Percentiles rank a stretch among this genome's conserved stretches.
These are phyloP conservation scores for Coriaria nepalensis DNA, from an alignment of 306 rosid species.

Conservation along the genomic window DNA sequence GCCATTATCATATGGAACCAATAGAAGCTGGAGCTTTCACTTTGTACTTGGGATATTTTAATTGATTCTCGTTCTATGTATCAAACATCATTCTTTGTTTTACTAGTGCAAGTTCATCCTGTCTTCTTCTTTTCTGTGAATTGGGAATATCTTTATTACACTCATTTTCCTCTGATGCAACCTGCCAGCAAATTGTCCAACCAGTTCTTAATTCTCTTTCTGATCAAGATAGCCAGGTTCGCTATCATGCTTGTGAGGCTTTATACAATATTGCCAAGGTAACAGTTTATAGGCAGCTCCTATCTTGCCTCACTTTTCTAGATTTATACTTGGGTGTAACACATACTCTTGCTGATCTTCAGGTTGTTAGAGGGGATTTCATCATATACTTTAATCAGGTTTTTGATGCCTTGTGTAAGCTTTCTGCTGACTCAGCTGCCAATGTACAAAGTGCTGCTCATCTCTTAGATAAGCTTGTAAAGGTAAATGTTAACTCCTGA, in stretches of 20 bases:
- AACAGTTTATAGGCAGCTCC: conserved; percentile 21
- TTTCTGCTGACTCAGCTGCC: conserved; percentile 90
- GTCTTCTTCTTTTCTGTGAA: no score
- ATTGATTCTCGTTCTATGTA: no score
- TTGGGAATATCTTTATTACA: no score
- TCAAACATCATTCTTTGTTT: no score
- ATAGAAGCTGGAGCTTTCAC: no score
- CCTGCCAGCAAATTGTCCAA: conserved; percentile 81
- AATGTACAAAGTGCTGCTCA: conserved; percentile 98
- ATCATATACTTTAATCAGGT: conserved; percentile 90
- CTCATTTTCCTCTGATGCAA: no score
- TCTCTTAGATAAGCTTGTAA: conserved; percentile 93
- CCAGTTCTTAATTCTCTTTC: conserved; percentile 78
- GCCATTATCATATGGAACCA: no score
- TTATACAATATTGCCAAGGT: conserved; percentile 97
- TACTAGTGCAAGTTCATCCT: no score
- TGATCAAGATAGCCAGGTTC: conserved; percentile 98
- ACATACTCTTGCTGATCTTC: conserved; percentile 20
- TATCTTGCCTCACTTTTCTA: conserved; percentile 1
- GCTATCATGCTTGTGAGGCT: conserved; percentile 98
- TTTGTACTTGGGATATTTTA: no score
- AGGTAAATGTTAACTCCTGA: conserved; percentile 33
- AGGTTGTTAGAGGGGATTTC: conserved; percentile 99
- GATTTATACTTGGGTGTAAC: conserved; percentile 19
- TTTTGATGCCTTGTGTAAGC: conserved; percentile 97